Evolutionary conservation across 306 rosid genomes (phyloP), one percentile per base, ranked within the genome.

Genomic region (Quercus aquifolioides): DNA sequence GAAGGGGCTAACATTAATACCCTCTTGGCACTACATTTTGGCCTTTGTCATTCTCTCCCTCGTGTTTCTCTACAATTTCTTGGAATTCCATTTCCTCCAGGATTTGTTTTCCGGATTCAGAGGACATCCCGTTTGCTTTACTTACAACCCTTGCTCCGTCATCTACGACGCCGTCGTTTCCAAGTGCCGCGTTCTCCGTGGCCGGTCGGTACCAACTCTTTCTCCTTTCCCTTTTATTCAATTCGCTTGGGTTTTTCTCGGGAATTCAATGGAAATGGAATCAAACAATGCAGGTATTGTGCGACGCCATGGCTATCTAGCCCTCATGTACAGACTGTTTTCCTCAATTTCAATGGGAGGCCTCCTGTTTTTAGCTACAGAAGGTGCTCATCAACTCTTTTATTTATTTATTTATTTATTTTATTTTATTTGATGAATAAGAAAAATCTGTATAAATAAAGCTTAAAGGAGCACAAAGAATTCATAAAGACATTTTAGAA

Each of bases 241-340:
- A 41, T 41, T 41, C 12, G 46, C 46, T 41, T 41, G 12, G 46
- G 46, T 41, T 7, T 41, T 8, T 41, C 46, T 41, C 12, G 1
- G 46, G 46, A 41, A 41, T 41, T 41, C 3, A 41, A 41, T 8
- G 46, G 46, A 8, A 41, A 8, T 41, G 46, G 46, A 41, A 41
- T 41, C 46, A 41, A 41, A 49, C 4, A 49, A 49, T 78, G 55
- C 85, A 91, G 95, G 82, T 95, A 87, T 23, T 82, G 78, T 69
- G 77, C 89, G 4, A 91, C 99, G 43, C 96, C 94, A 5, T 93
- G 99, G 99, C 92, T 93, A 20, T 84, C 92, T 0, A 93, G 94
- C 75, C 98, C 98, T 72, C 98, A 95, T 79, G 1, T 95, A 31
- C 98, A 95, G 87, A 95, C 98, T 35, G 82, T 76, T 38, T 95